Base-by-base conservation (phyloP, 768 basidiomycete species). In the Basidioascus undulatus region DNA sequence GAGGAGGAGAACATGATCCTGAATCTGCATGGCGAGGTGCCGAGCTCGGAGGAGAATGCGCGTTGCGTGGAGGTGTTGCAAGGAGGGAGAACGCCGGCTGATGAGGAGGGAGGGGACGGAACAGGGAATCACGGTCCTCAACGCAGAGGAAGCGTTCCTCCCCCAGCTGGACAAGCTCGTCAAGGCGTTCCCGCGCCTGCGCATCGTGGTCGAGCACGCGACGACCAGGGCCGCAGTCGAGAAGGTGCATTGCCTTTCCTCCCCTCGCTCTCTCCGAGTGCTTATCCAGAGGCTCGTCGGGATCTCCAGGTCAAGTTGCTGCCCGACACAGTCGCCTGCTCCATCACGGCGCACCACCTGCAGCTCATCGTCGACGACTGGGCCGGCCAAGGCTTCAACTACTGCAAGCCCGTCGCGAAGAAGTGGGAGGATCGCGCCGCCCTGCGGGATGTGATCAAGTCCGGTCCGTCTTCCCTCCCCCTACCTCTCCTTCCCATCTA, bases 321-420 rank as follows among this genome's bases (percentile, higher is more conserved):
- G 19, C 45, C 86, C 71, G 1, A 61, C 64, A 49, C 75, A 16
- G 86, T 98, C 32, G 89, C 74, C 16, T 96, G 92, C 58, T 81
- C 84, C 7, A 94, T 98, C 59, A 98, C 92, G 2, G 79, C 87
- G 1, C 92, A 98, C 59, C 92, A 98, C 56, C 71, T 98, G 34
- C 73, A 70, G 23, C 66, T 98, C 37, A 92, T 81, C 6, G 82
- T 94, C 4, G 89, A 98, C 58, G 80, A 86, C 50, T 94, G 87
- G 74, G 86, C 86, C 2, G 82, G 86, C 2, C 84, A 96, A 57
- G 71, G 81, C 3, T 84, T 79, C 69, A 71, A 89, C 53, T 98
- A 78, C 60, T 96, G 92, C 65, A 98, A 96, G 58, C 92, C 92
- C 0, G 78, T 98, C 18, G 86, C 92, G 11, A 98, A 98, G 60